A percentile compares a stretch with the other conserved stretches of the same genome.
Conservation (phyloP, 768 basidiomycete species). For the Amanita subjunquillea region DNA sequence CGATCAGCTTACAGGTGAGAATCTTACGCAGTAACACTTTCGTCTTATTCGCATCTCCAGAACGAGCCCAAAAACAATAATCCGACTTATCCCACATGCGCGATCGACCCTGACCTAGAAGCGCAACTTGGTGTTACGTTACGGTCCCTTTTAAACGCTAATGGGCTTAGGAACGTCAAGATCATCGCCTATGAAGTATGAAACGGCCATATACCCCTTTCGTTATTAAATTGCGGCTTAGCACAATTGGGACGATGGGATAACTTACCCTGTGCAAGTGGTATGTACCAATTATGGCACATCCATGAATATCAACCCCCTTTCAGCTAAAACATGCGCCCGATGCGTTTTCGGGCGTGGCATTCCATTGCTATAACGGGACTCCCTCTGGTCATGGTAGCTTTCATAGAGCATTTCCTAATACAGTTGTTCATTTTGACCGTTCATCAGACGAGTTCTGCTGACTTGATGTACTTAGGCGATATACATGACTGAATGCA, state of each 20-base stretch:
- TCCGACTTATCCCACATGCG: conserved; percentile 58
- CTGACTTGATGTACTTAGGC: conserved; percentile 15
- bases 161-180: conserved; percentile 48
- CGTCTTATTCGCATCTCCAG: conserved; percentile 5
- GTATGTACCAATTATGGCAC: not conserved
- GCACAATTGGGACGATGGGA: conserved; percentile 69
- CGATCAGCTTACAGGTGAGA: conserved; percentile 42
- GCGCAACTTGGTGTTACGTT: conserved; percentile 48
- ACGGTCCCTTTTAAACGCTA: conserved; percentile 49
- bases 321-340: conserved; percentile 42
- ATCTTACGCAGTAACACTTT: not conserved
- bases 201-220: not conserved
- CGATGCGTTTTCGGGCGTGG: conserved; percentile 49
- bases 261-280: conserved; percentile 47
- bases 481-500: conserved; percentile 54
- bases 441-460: not conserved
- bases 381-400: conserved; percentile 37
- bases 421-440: conserved; percentile 31
- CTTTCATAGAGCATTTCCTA: conserved; percentile 46
- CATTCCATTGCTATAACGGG: conserved; percentile 68
- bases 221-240: conserved; percentile 2
- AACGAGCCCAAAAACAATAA: conserved; percentile 49
- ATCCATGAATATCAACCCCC: not conserved
- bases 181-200: conserved; percentile 35
- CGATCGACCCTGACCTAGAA: conserved; percentile 42